phyloP scores from a whole-genome alignment of 805 yeast genomes.

The Myxozyma neotropica region DNA sequence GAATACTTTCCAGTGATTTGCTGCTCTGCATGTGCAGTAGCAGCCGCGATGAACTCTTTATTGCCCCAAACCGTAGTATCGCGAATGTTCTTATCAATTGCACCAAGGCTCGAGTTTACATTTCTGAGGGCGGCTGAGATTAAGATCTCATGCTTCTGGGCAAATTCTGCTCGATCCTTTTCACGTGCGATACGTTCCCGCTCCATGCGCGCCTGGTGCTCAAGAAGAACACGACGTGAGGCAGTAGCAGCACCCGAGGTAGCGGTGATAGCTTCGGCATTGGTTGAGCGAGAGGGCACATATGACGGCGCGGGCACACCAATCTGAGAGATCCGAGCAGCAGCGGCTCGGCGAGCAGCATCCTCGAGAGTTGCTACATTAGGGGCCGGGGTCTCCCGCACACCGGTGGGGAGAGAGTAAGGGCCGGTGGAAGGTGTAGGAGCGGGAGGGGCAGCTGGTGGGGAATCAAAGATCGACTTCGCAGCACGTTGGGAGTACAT shows the following conservation, averaged over 20 bases:
- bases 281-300: constrained; percentile 2
- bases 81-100: constrained; percentile 49
- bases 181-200: constrained; percentile 10
- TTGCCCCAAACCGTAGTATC: constrained; percentile 48
- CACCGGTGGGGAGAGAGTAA: constrained; percentile 11
- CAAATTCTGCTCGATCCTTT: constrained; percentile 6
- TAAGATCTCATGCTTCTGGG: constrained; percentile 43
- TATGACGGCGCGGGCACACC: constrained; percentile 19
- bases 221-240: constrained; percentile 25
- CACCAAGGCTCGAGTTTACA: constrained; percentile 48
- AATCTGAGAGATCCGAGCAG: constrained; percentile 24
- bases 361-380: constrained; percentile 18
- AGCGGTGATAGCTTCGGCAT: not conserved
- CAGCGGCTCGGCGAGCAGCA: constrained; percentile 24
- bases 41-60: constrained; percentile 67
- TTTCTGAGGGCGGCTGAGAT: constrained; percentile 56
- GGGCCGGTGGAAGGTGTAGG: constrained; percentile 8
- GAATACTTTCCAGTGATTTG: constrained; percentile 60
- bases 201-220: constrained; percentile 12
- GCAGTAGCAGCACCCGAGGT: constrained; percentile 15
- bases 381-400: constrained; percentile 7
- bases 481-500: constrained; percentile 13
- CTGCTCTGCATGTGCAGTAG: constrained; percentile 74
- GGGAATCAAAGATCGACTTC: constrained; percentile 8
- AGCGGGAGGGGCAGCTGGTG: not conserved